phyloP scores from a whole-genome alignment of 495 filamentous ascomycete genomes.

The Xylaria curta region DNA sequence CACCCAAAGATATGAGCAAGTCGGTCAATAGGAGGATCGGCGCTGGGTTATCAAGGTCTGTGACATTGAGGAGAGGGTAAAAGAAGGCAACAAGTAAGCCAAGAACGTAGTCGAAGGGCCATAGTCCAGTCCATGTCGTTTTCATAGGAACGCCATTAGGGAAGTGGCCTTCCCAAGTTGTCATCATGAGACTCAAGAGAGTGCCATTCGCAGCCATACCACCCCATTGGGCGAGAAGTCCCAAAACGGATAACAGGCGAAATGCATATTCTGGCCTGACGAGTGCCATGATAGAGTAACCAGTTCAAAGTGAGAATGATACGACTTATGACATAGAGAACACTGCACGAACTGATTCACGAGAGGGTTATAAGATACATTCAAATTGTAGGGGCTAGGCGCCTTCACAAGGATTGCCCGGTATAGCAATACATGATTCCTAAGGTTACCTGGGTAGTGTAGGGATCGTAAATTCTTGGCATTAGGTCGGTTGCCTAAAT shows the following conservation, averaged over 20 bases:
- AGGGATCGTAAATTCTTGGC: not conserved
- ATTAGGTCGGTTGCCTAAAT: not conserved
- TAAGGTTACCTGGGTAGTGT: not conserved
- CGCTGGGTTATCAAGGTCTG: not conserved
- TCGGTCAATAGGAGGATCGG: not conserved
- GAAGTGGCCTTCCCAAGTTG: not conserved
- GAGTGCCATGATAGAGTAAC: not conserved
- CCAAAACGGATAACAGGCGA: not conserved
- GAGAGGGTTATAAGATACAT: not conserved
- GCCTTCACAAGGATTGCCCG: not conserved
- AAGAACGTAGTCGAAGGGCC: conserved; percentile 5
- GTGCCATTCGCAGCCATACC: not conserved
- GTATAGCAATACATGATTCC: not conserved
- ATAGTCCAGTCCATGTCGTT: not conserved
- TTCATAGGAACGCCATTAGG: not conserved
- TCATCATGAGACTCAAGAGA: not conserved
- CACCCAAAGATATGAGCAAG: not conserved
- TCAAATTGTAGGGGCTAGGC: not conserved
- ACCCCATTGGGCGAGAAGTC: conserved; percentile 9
- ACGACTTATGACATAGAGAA: not conserved
- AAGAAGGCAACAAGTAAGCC: conserved; percentile 1
- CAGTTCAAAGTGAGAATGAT: not conserved
- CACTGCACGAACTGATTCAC: not conserved
- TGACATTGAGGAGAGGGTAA: not conserved
- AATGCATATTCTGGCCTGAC: not conserved